Percentiles rank a stretch among this genome's conserved stretches.
These are phyloP conservation scores for Wallemia ichthyophaga DNA, from an alignment of 1,284 basidiomycete genomes.

Conservation along the genomic window DNA sequence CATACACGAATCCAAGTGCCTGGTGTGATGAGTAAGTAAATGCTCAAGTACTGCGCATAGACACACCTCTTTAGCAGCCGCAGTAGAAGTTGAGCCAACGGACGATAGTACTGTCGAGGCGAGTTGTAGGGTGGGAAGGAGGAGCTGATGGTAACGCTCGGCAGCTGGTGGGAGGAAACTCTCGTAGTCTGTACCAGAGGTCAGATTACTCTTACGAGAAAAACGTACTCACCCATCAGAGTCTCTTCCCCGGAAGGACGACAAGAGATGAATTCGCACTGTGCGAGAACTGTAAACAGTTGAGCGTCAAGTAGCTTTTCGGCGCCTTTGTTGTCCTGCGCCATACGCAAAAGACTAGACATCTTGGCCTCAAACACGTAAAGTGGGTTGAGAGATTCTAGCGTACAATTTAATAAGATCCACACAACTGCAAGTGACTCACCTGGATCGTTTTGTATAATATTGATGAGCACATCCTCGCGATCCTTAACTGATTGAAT, in stretches of 20 bases:
- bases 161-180: slow-evolving; percentile 61
- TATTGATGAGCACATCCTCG: slow-evolving; percentile 43
- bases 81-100: slow-evolving; percentile 30
- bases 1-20: slow-evolving; percentile 42
- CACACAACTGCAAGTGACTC: slow-evolving; percentile 9
- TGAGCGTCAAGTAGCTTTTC: slow-evolving; percentile 57
- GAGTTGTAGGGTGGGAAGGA: slow-evolving; percentile 56
- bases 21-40: slow-evolving; percentile 14
- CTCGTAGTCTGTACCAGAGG: slow-evolving; percentile 37
- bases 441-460: slow-evolving; percentile 71
- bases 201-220: not conserved
- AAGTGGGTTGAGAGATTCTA: slow-evolving; percentile 62
- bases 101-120: slow-evolving; percentile 23
- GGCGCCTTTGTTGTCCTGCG: slow-evolving; percentile 48
- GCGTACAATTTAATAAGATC: slow-evolving; percentile 3
- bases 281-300: slow-evolving; percentile 42
- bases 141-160: slow-evolving; percentile 60
- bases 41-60: slow-evolving; percentile 2
- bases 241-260: slow-evolving; percentile 50
- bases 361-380: slow-evolving; percentile 91
- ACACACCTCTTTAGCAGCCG: slow-evolving; percentile 23
- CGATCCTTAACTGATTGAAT: slow-evolving; percentile 54
- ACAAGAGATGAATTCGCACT: slow-evolving; percentile 61
- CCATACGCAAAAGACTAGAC: slow-evolving; percentile 55
- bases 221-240: slow-evolving; percentile 32